These are phyloP conservation scores for Phytophthora europaea DNA, from an alignment of 352 stramenopile species.

Conservation along the genomic window DNA sequence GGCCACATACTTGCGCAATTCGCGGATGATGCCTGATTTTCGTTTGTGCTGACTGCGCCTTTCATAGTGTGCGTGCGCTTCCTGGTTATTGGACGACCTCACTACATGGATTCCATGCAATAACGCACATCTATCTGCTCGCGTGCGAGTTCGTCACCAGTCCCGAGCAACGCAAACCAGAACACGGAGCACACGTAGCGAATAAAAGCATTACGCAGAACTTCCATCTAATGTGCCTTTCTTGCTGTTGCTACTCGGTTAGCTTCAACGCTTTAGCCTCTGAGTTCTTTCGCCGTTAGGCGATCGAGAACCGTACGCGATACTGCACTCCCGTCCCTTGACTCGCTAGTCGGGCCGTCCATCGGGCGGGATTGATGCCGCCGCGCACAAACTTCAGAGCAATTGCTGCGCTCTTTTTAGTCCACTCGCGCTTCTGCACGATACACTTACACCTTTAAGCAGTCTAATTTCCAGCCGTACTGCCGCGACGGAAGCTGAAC, in stretches of 20 bases:
- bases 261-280: slow-evolving; percentile 30
- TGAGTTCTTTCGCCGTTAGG: slow-evolving; percentile 15
- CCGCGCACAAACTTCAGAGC: slow-evolving; percentile 11
- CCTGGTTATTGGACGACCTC: background rate
- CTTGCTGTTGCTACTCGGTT: slow-evolving; percentile 27
- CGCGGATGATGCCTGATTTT: background rate
- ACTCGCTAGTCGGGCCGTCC: slow-evolving; percentile 28
- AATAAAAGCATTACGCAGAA: slow-evolving; percentile 44
- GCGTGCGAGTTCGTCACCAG: background rate
- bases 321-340: slow-evolving; percentile 33
- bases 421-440: slow-evolving; percentile 28
- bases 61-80: background rate
- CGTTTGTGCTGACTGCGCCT: background rate
- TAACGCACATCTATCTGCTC: slow-evolving; percentile 2
- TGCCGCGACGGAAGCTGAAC: slow-evolving; percentile 76
- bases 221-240: slow-evolving; percentile 49
- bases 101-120: background rate
- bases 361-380: slow-evolving; percentile 10
- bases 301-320: slow-evolving; percentile 24
- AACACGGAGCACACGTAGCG: slow-evolving; percentile 2
- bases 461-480: slow-evolving; percentile 60
- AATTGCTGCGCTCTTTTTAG: slow-evolving; percentile 31
- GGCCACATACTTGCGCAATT: background rate
- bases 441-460: slow-evolving; percentile 38
- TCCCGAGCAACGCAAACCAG: background rate